Base-by-base conservation (phyloP, 2,329 filamentous ascomycete species). In the Podosphaera xanthii region DNA sequence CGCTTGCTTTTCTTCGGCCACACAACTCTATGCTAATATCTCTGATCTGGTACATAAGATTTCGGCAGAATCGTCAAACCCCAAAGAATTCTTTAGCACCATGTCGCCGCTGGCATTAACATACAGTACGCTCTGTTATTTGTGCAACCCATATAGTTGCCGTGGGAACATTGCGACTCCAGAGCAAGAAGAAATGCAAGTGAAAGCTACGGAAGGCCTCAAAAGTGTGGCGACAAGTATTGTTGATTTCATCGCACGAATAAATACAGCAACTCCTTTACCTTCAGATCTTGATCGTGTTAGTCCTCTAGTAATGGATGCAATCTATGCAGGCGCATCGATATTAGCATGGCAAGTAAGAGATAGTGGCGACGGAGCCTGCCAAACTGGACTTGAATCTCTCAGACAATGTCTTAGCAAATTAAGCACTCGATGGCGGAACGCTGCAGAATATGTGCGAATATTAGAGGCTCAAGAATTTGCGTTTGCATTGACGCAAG, bases 61-160 rank as follows among this genome's bases (percentile, higher is more conserved):
- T 8, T 60, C 57, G 10, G 67, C 66, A 56, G 67, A 70, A 59
- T 62, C 66, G 1, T 50, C 54, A 3, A 58, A 46, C 14, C 59
- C 63, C 7, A 57, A 60, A 10, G 65, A 70, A 50, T 66, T 64
- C 50, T 62, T 69, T 14, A 59, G 52, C 34, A 58, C 66, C 49
- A 57, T 65, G 6, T 59, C 66, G 30, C 62, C 68, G 4, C 59
- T 69, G 35, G 65, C 68, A 14, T 50, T 69, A 12, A 63, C 63
- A 5, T 69, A 63, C 59, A 66, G 63, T 30, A 62, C 67, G 8
- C 58, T 68, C 12, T 66, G 59, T 69, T 68, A 62, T 61, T 69
- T 69, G 59, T 71, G 67, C 67, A 72, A 69, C 65, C 68, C 65
- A 64, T 74, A 71, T 65, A 69, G 65, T 58, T 70, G 69, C 60